phyloP scores from a whole-genome alignment of 352 stramenopile species.

The Phytophthora macrochlamydospora region DNA sequence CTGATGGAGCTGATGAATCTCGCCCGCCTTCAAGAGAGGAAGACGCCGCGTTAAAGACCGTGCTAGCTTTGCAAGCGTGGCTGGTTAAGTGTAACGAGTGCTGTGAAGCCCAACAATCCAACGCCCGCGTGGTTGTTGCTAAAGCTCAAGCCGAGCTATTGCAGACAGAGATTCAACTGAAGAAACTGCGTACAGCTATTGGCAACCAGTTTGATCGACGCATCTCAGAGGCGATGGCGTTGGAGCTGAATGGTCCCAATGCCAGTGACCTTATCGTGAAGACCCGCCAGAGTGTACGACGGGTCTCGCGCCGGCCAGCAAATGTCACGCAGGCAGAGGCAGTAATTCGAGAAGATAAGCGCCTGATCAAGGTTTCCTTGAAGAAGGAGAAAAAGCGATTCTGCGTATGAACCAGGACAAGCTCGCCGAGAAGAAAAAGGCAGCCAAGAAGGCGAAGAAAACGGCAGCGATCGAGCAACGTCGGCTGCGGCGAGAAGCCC shows the following conservation, averaged over 20 bases:
- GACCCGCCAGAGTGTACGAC: constrained; percentile 23
- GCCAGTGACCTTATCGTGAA: constrained; percentile 27
- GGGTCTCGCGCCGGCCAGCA: constrained; percentile 20
- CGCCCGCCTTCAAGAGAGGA: constrained; percentile 19
- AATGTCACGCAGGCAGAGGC: constrained; percentile 11
- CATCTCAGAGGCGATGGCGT: constrained; percentile 46
- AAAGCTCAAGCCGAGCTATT: constrained; percentile 53
- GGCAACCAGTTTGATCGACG: constrained; percentile 61
- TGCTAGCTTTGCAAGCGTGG: constrained; percentile 69
- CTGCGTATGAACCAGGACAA: constrained; percentile 49
- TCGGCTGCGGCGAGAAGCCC: constrained; percentile 38
- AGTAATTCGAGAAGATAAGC: constrained; percentile 14
- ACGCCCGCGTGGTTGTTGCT: constrained; percentile 39
- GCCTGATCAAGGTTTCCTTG: constrained; percentile 51
- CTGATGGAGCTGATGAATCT: constrained; percentile 7
- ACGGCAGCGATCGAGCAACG: constrained; percentile 37
- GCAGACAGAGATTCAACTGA: constrained; percentile 61
- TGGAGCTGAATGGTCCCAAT: constrained; percentile 29
- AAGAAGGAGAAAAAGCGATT: constrained; percentile 62
- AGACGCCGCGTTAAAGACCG: constrained; percentile 26
- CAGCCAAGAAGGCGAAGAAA: constrained; percentile 47
- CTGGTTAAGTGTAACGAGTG: constrained; percentile 61
- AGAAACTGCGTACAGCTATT: constrained; percentile 63
- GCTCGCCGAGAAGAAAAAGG: constrained; percentile 44
- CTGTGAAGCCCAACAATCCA: constrained; percentile 45